Conservation (phyloP, 208 protist species). For the Acanthamoeba healyi region DNA sequence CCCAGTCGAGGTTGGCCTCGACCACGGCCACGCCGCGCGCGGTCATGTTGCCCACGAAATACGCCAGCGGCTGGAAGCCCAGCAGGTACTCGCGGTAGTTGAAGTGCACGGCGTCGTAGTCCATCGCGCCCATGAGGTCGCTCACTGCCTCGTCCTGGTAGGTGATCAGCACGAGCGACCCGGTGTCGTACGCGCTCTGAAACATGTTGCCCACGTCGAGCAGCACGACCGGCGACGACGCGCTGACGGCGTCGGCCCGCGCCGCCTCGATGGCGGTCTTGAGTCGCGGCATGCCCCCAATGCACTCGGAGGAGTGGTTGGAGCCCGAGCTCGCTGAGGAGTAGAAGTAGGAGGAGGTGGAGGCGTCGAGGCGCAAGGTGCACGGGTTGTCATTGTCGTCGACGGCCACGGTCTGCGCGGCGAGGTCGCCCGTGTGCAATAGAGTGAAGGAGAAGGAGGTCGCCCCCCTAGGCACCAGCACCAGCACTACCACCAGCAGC, state of each 20-base stretch:
- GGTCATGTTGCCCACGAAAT: slow-evolving; percentile 41
- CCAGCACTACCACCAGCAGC: not conserved
- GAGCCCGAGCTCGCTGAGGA: not conserved
- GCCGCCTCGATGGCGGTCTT: slow-evolving; percentile 29
- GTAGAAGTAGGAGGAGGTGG: not conserved
- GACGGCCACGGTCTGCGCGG: slow-evolving; percentile 47
- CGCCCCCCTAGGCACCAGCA: not conserved
- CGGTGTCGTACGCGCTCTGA: slow-evolving; percentile 32
- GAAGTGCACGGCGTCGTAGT: slow-evolving; percentile 55
- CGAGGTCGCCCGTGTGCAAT: slow-evolving; percentile 2
- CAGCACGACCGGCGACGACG: not conserved
- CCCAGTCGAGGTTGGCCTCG: slow-evolving; percentile 46
- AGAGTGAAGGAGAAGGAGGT: not conserved
- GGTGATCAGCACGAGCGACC: not conserved
- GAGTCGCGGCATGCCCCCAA: slow-evolving; percentile 13
- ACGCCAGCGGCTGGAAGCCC: not conserved
- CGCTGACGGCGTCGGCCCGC: not conserved
- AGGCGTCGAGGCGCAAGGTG: not conserved
- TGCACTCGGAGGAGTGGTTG: not conserved
- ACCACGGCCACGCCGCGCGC: not conserved
- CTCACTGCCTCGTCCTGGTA: not conserved
- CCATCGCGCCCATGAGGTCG: slow-evolving; percentile 2
- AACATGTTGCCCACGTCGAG: slow-evolving; percentile 60
- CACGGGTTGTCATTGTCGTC: slow-evolving; percentile 41
- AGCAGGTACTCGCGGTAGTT: slow-evolving; percentile 13